Conservation (phyloP, 345 rosid species). For the Corchorus olitorius region DNA sequence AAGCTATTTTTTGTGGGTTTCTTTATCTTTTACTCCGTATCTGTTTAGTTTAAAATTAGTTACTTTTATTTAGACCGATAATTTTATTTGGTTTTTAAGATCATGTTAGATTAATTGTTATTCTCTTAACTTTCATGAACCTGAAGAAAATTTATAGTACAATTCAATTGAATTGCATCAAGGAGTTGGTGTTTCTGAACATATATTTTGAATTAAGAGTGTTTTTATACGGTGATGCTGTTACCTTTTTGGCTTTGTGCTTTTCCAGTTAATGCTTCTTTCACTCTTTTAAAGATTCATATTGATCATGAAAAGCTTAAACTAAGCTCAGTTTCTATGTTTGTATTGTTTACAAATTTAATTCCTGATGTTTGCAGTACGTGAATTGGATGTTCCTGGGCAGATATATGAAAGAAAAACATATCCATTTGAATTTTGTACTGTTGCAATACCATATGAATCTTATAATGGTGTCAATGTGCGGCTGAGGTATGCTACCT, state of each 20-base stretch:
- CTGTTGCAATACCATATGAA: constrained; percentile 94
- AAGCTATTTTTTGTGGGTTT: background rate
- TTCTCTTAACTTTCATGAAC: background rate
- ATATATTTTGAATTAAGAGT: background rate
- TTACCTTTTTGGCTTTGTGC: too few relatives aligned
- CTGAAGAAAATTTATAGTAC: background rate
- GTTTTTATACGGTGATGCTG: too few relatives aligned
- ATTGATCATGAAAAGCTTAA: too few relatives aligned
- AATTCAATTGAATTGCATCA: background rate
- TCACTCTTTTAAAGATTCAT: too few relatives aligned
- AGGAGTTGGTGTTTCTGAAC: background rate
- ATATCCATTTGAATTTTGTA: too few relatives aligned
- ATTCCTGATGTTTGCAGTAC: too few relatives aligned
- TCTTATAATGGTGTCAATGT: constrained; percentile 94
- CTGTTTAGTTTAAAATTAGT: background rate
- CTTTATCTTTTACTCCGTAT: background rate
- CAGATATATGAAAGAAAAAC: too few relatives aligned
- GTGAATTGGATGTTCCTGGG: too few relatives aligned
- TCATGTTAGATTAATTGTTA: background rate
- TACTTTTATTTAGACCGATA: constrained; percentile 8
- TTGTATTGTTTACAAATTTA: too few relatives aligned
- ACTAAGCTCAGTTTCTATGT: too few relatives aligned
- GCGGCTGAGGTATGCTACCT: constrained; percentile 74
- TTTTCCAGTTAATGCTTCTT: too few relatives aligned
- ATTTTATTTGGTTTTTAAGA: background rate